Evolutionary conservation across 1,139 yeast species (phyloP), one percentile per base, ranked within the genome.

Genomic region (Diutina ranongensis): DNA sequence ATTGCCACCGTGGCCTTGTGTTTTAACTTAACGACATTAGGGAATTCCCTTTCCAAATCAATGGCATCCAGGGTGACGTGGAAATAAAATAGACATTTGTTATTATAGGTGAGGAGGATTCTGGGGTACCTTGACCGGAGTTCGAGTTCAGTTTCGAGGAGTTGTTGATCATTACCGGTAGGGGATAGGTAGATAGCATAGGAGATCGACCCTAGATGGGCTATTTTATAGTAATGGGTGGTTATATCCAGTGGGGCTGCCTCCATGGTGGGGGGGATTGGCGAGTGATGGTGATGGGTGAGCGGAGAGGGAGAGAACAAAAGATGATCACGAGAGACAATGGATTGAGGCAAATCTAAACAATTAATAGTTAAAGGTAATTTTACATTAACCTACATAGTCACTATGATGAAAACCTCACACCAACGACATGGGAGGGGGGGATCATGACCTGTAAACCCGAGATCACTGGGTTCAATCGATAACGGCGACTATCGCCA

Each of bases 81-180:
- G 51, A 69, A 71, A 45, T 77, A 68, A 74, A 83, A 83, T 10
- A 83, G 62, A 47, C 77, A 80, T 52, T 79, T 78, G 51, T 80
- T 76, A 55, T 78, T 72, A 48, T 80, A 70, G 13, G 81, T 74
- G 4, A 80, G 71, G 41, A 83, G 61, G 8, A 74, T 72, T 45
- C 67, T 65, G 2, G 83, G 77, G 49, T 74, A 59, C 33, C 68
- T 61, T 51, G 69, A 67, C 46, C 89, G 65, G 45, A 82, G 64
- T 28, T 65, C 59, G 36, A 82, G 65, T 56, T 82, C 89, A 45
- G 81, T 72, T 51, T 80, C 83, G 16, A 80, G 64, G 12, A 82
- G 61, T 44, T 63, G 54, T 56, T 65, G 70, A 52, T 70, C 74
- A 49, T 59, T 61, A 38, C 53, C 49, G 46, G 57, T 50, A 52